Conservation (phyloP, 78 protist genomes). For the Diacronema lutheri region DNA sequence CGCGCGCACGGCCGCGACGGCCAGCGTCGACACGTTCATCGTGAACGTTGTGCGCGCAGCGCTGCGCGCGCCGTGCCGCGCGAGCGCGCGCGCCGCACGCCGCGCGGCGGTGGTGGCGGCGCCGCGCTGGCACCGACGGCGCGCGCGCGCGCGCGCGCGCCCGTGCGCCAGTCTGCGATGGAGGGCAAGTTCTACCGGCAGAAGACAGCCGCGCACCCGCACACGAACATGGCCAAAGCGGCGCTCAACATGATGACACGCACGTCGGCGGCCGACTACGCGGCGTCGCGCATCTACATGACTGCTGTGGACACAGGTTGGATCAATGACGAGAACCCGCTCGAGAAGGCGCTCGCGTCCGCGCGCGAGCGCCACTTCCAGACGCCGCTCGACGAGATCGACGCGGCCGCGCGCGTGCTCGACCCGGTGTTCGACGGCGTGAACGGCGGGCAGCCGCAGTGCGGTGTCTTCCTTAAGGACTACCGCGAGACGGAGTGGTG, state of each 20-base stretch:
- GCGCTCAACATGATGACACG: conserved; percentile 93
- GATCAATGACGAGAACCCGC: conserved; percentile 66
- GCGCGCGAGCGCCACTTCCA: conserved; percentile 12
- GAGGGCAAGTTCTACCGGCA: conserved; percentile 73
- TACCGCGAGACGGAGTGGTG: conserved; percentile 53
- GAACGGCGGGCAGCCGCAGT: background rate
- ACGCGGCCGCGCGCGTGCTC: conserved; percentile 87
- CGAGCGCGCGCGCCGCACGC: too few relatives aligned
- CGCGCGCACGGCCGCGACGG: background rate
- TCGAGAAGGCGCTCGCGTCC: background rate
- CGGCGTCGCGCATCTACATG: conserved; percentile 65
- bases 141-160: too few relatives aligned
- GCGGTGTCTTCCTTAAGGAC: conserved; percentile 62
- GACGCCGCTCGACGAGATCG: conserved; percentile 89
- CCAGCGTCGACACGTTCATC: conserved; percentile 29
- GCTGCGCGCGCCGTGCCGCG: too few relatives aligned
- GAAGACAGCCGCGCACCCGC: conserved; percentile 85
- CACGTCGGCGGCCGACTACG: conserved; percentile 65
- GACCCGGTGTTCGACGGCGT: conserved; percentile 73
- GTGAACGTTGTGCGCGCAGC: too few relatives aligned
- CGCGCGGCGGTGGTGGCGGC: too few relatives aligned
- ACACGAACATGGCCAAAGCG: conserved; percentile 96
- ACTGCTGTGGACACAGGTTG: conserved; percentile 79
- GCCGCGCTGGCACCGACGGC: too few relatives aligned
- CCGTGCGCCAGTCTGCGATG: conserved; percentile 88